Conservation (phyloP, 495 filamentous ascomycete species). For the Aspergillus cristatus region DNA sequence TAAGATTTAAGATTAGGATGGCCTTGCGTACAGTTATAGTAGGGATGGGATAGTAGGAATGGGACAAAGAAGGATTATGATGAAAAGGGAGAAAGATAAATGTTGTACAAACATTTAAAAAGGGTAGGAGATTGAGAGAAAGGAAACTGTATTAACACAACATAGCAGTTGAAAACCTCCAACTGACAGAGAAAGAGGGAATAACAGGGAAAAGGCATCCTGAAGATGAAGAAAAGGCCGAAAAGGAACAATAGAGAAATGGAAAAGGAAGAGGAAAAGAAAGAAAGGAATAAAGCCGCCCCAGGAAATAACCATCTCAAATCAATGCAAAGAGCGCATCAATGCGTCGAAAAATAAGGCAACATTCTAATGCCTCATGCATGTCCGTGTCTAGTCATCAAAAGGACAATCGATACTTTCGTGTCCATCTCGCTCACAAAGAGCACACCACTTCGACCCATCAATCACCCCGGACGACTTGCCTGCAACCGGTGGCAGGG, state of each 20-base stretch:
- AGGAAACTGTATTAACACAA: too few species aligned
- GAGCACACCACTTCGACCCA: conserved; percentile 86
- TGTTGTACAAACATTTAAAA: not conserved
- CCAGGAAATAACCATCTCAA: conserved; percentile 8
- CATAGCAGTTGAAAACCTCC: too few species aligned
- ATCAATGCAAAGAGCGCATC: conserved; percentile 5
- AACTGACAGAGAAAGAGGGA: too few species aligned
- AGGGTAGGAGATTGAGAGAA: too few species aligned
- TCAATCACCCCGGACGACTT: conserved; percentile 75
- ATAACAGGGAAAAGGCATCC: too few species aligned
- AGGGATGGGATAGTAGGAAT: not conserved
- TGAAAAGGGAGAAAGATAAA: conserved; percentile 4
- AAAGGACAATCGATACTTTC: conserved; percentile 93
- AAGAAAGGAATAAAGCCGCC: conserved; percentile 3
- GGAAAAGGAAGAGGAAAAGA: conserved; percentile 4
- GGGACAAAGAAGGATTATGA: not conserved
- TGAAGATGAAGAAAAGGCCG: not conserved
- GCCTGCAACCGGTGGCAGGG: conserved; percentile 52
- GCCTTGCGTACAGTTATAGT: not conserved
- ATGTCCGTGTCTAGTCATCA: conserved; percentile 73
- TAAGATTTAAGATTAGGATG: conserved; percentile 1
- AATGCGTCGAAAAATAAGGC: too few species aligned
- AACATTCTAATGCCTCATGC: too few species aligned
- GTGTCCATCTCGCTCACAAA: conserved; percentile 94
- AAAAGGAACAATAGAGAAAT: not conserved